Base-by-base conservation (phyloP, 1,139 yeast species). In the Blastobotrys indianensis region DNA sequence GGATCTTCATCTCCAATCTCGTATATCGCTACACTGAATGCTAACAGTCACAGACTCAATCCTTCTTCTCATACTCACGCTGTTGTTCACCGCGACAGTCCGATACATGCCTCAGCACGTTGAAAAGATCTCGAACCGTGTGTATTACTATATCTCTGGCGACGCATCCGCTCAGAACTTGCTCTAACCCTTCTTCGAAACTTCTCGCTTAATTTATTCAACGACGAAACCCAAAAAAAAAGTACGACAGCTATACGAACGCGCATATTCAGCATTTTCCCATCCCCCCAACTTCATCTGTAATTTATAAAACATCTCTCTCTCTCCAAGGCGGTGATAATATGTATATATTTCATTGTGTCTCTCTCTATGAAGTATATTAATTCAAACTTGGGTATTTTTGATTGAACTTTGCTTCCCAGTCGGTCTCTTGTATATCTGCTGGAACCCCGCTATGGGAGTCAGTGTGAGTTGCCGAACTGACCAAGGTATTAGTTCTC, bases 371-470 rank as follows among this genome's bases (percentile, higher is more conserved):
- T 29, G 7, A 28, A 6, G 3, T 29, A 49, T 29, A 17, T 46
- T 48, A 59, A 10, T 54, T 56, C 38, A 61, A 48, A 43, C 62
- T 58, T 23, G 65, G 65, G 46, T 61, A 61, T 48, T 59, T 61
- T 44, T 57, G 54, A 47, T 61, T 59, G 45, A 61, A 61, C 39
- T 51, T 49, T 30, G 50, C 50, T 44, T 59, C 61, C 64, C 64
- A 60, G 47, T 61, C 64, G 8, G 32, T 41, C 10, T 39, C 44
- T 9, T 34, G 39, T 17, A 28, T n/a, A 10, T 32, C 13, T 16
- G 34, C n/a, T n/a, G 34, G 15, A 32, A 3, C 15, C 17, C 16
- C 9, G 32, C 32, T 13, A 10, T n/a, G n/a, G n/a, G n/a, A n/a
- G n/a, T 20, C 25, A 20, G 25, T 20, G 6, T 20, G 25, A 20